Conservation (phyloP, 148 eudicot genomes). For the Pharnaceum exiguum region DNA sequence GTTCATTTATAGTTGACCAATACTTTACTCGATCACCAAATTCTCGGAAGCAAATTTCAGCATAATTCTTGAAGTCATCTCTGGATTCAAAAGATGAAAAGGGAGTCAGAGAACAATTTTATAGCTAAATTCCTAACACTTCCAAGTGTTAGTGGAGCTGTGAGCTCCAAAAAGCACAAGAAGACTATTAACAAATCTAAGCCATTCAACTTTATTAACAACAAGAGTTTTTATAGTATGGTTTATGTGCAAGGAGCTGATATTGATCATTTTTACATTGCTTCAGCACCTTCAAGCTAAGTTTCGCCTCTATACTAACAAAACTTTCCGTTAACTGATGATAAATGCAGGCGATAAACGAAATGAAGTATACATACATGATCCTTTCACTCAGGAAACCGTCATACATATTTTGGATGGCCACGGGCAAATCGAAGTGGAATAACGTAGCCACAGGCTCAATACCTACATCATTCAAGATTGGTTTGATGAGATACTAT, state of each 20-base stretch:
- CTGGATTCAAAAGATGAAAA: slow-evolving; percentile 12
- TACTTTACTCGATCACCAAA: slow-evolving; percentile 32
- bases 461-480: neutral
- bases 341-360: neutral
- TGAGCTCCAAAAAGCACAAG: too few species aligned
- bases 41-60: slow-evolving; percentile 27
- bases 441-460: slow-evolving; percentile 12
- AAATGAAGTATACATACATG: neutral
- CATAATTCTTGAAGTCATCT: slow-evolving; percentile 22
- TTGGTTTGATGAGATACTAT: neutral
- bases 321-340: too few species aligned
- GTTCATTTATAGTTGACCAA: slow-evolving; percentile 33
- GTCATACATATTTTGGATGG: slow-evolving; percentile 5
- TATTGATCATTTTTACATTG: too few species aligned
- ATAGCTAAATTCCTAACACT: too few species aligned
- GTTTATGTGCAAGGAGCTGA: too few species aligned
- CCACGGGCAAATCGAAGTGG: slow-evolving; percentile 10
- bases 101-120: too few species aligned
- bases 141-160: too few species aligned
- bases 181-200: too few species aligned
- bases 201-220: too few species aligned
- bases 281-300: too few species aligned
- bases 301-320: too few species aligned
- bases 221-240: too few species aligned
- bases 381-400: slow-evolving; percentile 5